Conservation (phyloP, 179 eudicot species). For the Amaranthus tricolor region DNA sequence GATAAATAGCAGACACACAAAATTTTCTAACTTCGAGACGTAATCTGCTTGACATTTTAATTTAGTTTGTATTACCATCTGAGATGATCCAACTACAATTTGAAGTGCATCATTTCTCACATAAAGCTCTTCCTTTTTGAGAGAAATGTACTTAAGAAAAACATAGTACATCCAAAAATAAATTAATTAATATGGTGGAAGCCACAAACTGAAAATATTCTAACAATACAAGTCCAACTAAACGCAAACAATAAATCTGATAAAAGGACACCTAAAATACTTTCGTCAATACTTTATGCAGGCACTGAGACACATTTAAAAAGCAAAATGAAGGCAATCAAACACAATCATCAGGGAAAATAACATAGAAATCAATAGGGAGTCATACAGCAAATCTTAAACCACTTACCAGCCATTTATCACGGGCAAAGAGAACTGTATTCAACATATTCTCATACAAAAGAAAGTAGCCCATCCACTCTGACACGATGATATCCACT, state of each 20-base stretch:
- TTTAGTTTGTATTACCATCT: too few species aligned
- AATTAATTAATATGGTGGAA: not conserved
- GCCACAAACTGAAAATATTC: not conserved
- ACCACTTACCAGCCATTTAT: slow-evolving; percentile 90
- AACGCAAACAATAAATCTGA: too few species aligned
- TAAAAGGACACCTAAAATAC: not conserved
- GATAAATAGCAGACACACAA: not conserved
- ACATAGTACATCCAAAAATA: too few species aligned
- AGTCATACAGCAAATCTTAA: not conserved
- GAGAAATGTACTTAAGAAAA: too few species aligned
- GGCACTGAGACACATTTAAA: not conserved
- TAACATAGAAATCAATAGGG: not conserved
- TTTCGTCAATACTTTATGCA: not conserved
- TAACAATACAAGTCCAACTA: not conserved
- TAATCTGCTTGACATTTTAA: not conserved
- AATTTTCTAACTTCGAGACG: not conserved
- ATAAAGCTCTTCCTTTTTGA: too few species aligned
- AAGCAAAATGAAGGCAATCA: not conserved
- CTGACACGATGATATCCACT: slow-evolving; percentile 92
- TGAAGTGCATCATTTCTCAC: too few species aligned
- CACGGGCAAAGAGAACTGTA: slow-evolving; percentile 95
- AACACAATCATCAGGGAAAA: not conserved
- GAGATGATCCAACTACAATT: too few species aligned
- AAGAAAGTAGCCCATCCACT: slow-evolving; percentile 99
- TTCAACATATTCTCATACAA: slow-evolving; percentile 91